phyloP scores from a whole-genome alignment of 352 stramenopile species.

The Phytophthora pisi region DNA sequence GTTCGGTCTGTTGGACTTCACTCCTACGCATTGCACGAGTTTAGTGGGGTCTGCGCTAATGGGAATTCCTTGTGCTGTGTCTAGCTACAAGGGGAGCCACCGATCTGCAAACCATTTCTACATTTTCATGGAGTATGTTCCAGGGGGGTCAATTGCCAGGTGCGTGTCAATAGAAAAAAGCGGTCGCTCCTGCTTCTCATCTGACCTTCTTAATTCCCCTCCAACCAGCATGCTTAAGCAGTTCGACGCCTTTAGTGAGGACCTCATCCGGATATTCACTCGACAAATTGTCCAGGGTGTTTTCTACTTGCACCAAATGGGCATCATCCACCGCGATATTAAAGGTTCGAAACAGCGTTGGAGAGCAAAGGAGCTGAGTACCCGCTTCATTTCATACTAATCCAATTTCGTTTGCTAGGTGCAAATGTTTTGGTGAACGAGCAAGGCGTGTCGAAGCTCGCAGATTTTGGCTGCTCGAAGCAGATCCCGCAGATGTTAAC shows the following conservation, averaged over 20 bases:
- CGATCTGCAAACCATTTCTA: conserved; percentile 81
- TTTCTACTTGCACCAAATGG: conserved; percentile 92
- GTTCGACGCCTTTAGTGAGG: conserved; percentile 93
- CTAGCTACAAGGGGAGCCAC: conserved; percentile 85
- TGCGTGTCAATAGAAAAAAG: conserved; percentile 17
- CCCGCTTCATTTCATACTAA: neutral
- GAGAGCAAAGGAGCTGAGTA: neutral
- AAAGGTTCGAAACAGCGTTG: conserved; percentile 58
- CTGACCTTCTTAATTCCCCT: neutral
- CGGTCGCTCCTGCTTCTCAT: neutral
- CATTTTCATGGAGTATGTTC: conserved; percentile 98
- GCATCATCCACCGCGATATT: conserved; percentile 95
- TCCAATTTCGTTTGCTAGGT: conserved; percentile 31
- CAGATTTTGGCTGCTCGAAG: conserved; percentile 92
- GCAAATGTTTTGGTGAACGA: conserved; percentile 91
- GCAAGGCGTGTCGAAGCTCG: conserved; percentile 86
- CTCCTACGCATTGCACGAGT: neutral
- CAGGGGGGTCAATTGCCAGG: conserved; percentile 91
- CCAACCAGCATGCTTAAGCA: conserved; percentile 85
- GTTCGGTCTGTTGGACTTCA: conserved; percentile 68
- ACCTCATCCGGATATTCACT: conserved; percentile 91
- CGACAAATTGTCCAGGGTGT: conserved; percentile 91
- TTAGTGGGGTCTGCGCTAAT: conserved; percentile 18
- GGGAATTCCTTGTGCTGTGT: conserved; percentile 10
- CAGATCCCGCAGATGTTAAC: conserved; percentile 82